Base-by-base conservation (phyloP, 2,329 filamentous ascomycete genomes). In the Colletotrichum cuscutae region DNA sequence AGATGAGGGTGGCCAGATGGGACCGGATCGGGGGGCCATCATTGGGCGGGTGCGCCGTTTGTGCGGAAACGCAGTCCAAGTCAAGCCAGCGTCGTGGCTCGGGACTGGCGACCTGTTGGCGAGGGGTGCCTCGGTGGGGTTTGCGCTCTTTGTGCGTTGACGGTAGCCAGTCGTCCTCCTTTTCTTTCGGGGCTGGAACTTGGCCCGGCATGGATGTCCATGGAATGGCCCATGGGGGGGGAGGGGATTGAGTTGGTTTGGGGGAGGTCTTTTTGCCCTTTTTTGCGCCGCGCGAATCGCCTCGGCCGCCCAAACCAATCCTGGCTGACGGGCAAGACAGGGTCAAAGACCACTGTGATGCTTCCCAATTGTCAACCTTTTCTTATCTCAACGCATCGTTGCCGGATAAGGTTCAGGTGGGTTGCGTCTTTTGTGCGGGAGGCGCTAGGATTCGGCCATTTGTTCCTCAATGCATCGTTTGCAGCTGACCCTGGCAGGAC, bases 1-100 rank as follows among this genome's bases (percentile, higher is more conserved):
- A 70, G 70, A 72, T 70, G 70, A 72, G 70, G 66, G 70, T 70
- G 70, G 70, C 70, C 65, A 72, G 70, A 72, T 65, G 70, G 70
- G 65, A 56, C 66, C 60, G 66, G 60, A 72, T 70, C 66, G 70
- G 61, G 66, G 37, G 32, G 60, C 24, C 70, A 61, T 66, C 56
- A 73, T 71, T 73, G 68, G 68, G 52, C 28, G 52, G 52, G 13
- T 42, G 65, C 63, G 56, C 54, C 53, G 69, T 68, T 58, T 72
- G 71, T 70, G 68, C 71, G 35, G 65, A 62, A 52, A 65, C 35
- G n/a, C 30, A 37, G 19, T 49, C 19, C 42, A 49, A 49, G 42
- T 22, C 42, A 58, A 35, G 35, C 63, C 53, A 32, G 19, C 53
- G 15, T 54, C 53, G 63, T 58, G 26, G 63, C 53, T 65, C 63